Base-by-base conservation (phyloP, 305 asterid genomes). In the Rubia peregrina region DNA sequence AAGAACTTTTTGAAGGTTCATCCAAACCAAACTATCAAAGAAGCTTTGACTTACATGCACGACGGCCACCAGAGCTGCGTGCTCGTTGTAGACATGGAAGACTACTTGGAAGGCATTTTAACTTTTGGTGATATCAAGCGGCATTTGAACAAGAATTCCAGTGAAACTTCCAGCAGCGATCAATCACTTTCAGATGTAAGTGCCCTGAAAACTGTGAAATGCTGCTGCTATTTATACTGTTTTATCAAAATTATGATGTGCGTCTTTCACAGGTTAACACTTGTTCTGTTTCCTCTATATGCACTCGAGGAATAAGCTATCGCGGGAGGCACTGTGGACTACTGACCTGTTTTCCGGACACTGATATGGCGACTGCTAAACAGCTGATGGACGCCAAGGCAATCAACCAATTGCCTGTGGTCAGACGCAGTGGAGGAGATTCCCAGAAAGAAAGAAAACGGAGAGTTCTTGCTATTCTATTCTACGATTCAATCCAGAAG, bases 331-430 rank as follows among this genome's bases (percentile, higher is more conserved):
- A 86, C 38, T 81, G 90, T 76, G 92, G 96, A 56, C 87, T 85
- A 69, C 80, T 94, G 79, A 84, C 85, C 68, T 94, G 99, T 81
- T 82, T 84, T 74, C 93, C 97, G 24, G 99, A 91, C 75, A 88
- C 89, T 24, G 97, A 94, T 79, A 76, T 94, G 71, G 83, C 84
- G 64, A 91, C 80, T 85, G 99, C 99, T 0, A 94, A 88, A 81
- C 99, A 94, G 80, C 87, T 94, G 55, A 89, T 91, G 96, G 99
- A 91, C 82, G 99, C 97, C 51, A 91, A 91, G 85, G 96, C 86
- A 65, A 86, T 94, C 74, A 89, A 87, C 60, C 99, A 88, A 76
- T 81, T 94, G 81, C 96, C 99, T 63, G 97, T 94, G 76, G 80
- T 91, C 65, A 88, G 81, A 70, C 96, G 90, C 17, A 82, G 81